Base-by-base conservation (phyloP, 768 basidiomycete genomes). In the Inosperma sp. region DNA sequence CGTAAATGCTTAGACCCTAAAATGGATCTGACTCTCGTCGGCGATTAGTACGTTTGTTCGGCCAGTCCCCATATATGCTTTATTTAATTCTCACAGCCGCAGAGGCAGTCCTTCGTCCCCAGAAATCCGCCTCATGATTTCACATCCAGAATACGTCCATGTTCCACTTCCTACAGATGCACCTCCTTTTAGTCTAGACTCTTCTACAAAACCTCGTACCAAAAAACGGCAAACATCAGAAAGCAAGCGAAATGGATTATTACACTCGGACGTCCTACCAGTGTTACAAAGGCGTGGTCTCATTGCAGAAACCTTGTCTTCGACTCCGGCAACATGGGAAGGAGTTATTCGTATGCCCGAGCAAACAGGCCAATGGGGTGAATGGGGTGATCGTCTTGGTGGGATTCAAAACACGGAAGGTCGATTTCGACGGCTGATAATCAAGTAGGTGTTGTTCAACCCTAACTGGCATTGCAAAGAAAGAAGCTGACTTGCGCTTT, bases 261-360 rank as follows among this genome's bases (percentile, higher is more conserved):
- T 66, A 3, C 68, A 72, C 16, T 59, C 62, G 12, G 68, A 70
- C 39, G 62, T 82, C 4, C 48, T 80, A 10, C 72, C 68, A 2
- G 60, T 67, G 4, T 70, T 86, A 4, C 60, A 68, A 36, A 60
- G 70, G 17, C 67, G 69, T 1, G 81, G 79, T 1, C 59, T 84
- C 4, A 55, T 81, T 16, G 75, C 71, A 1, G 67, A 68, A 2
- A 62, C 69, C 1, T 56, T 76, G 16, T 31, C 61, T 2, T 48
- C 36, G 2, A 69, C 68, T 5, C 35, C 60, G 1, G 65, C 59
- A 5, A 69, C 67, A 48, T 85, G 81, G 80, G 64, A 72, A 22
- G 83, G 84, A 12, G 56, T 85, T 5, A 61, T 78, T 5, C 69
- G 78, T 7, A 45, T 82, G 34, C 82, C 82, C 17, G 62, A 61